Evolutionary conservation across 192 early-diverging fungal species (phyloP).

Genomic region (Coemansia sp.): DNA sequence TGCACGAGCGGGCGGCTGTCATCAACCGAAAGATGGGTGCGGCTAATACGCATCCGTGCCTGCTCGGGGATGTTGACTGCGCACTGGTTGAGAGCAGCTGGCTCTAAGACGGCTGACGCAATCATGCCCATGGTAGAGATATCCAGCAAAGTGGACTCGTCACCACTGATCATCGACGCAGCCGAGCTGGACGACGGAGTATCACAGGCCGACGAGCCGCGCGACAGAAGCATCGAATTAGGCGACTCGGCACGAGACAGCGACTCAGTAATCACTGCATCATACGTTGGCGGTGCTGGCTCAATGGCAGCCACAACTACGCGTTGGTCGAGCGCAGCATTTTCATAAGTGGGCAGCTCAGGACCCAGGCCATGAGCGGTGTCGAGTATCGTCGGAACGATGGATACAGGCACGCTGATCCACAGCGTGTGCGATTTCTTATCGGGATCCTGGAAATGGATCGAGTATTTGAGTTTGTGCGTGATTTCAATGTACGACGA

Average conservation of each 20-base stretch:
- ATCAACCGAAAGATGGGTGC: conserved; percentile 20
- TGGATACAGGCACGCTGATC: conserved; percentile 50
- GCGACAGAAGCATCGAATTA: background rate
- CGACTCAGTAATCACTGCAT: conserved; percentile 22
- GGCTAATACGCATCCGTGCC: conserved; percentile 12
- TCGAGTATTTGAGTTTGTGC: conserved; percentile 52
- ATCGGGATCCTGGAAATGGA: conserved; percentile 44
- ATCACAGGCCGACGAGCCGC: background rate
- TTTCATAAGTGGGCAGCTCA: conserved; percentile 45
- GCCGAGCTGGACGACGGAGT: conserved; percentile 6
- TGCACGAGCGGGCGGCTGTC: conserved; percentile 25
- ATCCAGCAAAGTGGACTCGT: conserved; percentile 5
- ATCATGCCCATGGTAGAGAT: conserved; percentile 1
- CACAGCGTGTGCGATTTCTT: conserved; percentile 40
- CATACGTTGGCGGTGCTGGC: conserved; percentile 44
- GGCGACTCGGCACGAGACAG: conserved; percentile 6
- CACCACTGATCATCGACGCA: conserved; percentile 15
- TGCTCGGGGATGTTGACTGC: background rate
- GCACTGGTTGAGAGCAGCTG: background rate
- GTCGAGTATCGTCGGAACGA: conserved; percentile 41
- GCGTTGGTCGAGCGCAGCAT: conserved; percentile 37
- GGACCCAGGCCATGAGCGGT: conserved; percentile 9
- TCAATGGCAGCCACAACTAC: conserved; percentile 25
- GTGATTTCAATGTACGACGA: conserved; percentile 49
- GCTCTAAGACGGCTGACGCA: background rate